Conservation (phyloP, 2,329 filamentous ascomycete genomes). For the Trichoderma harzianum region DNA sequence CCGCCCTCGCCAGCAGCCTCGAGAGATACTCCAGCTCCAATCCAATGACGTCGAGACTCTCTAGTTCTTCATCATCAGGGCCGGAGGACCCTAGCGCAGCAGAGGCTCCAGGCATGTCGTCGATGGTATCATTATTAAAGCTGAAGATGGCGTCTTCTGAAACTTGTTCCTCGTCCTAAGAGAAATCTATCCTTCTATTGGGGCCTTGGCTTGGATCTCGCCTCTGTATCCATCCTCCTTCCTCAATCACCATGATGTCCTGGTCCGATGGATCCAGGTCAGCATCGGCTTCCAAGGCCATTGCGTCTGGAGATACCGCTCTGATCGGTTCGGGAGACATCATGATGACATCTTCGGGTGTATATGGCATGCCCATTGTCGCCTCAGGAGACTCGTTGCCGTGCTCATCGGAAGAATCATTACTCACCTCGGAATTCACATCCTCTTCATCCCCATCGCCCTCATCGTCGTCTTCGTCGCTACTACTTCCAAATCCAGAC, state of each 20-base stretch:
- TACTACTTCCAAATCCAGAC: constrained; percentile 91
- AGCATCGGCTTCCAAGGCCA: constrained; percentile 18
- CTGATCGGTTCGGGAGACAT: constrained; percentile 30
- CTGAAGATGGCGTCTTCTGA: background rate
- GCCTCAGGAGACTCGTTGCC: constrained; percentile 28
- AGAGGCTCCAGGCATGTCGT: constrained; percentile 2
- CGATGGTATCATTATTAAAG: constrained; percentile 12
- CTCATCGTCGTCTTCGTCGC: constrained; percentile 94
- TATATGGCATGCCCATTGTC: constrained; percentile 27
- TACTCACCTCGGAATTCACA: constrained; percentile 63
- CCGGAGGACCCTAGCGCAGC: background rate
- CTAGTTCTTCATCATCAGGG: constrained; percentile 24
- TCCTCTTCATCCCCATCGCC: constrained; percentile 82
- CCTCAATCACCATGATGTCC: constrained; percentile 5
- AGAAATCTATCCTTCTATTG: constrained; percentile 11
- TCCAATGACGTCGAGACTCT: constrained; percentile 30
- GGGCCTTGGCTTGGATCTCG: background rate
- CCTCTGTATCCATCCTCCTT: background rate
- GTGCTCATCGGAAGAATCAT: constrained; percentile 35
- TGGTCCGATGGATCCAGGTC: constrained; percentile 1
- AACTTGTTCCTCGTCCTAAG: constrained; percentile 3
- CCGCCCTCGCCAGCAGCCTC: constrained; percentile 25
- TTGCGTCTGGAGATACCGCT: constrained; percentile 24
- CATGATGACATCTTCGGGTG: constrained; percentile 33
- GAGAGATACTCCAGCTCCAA: constrained; percentile 28